Evolutionary conservation across 148 eudicot genomes (phyloP).

Genomic region (Agrostemma githago): DNA sequence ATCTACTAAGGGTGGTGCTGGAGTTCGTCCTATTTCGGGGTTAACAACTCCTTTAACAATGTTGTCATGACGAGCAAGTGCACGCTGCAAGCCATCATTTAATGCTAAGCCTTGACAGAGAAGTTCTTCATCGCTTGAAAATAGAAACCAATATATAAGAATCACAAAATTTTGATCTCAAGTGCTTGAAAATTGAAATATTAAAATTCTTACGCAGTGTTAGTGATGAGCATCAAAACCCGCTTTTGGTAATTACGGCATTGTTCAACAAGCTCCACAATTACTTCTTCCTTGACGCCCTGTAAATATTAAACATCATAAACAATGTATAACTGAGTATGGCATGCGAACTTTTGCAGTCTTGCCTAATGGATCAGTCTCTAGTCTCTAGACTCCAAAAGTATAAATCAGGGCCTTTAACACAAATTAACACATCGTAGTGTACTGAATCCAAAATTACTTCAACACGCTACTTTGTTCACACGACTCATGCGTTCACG

Average conservation of each 20-base stretch:
- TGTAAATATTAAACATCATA: slow-evolving; percentile 19
- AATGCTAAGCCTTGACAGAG: slow-evolving; percentile 70
- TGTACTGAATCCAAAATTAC: neutral
- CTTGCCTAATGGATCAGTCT: neutral
- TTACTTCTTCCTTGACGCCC: slow-evolving; percentile 80
- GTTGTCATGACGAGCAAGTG: slow-evolving; percentile 69
- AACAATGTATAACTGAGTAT: neutral
- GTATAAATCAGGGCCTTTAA: neutral
- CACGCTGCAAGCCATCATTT: slow-evolving; percentile 85
- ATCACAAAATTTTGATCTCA: neutral
- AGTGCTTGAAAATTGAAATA: neutral
- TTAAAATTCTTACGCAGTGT: slow-evolving; percentile 48
- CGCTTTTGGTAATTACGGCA: slow-evolving; percentile 85
- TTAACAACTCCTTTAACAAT: slow-evolving; percentile 56
- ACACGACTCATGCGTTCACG: neutral
- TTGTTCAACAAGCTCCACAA: slow-evolving; percentile 90
- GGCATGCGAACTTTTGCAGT: neutral
- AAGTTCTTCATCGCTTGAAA: slow-evolving; percentile 76
- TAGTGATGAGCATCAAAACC: slow-evolving; percentile 77
- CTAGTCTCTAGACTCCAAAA: neutral
- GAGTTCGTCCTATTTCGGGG: slow-evolving; percentile 34
- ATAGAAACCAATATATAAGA: neutral
- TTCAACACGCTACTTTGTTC: too few species aligned
- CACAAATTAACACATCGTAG: neutral
- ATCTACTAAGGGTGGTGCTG: slow-evolving; percentile 54